Conservation (phyloP, 306 rosid species). For the Gleditsia sinensis region DNA sequence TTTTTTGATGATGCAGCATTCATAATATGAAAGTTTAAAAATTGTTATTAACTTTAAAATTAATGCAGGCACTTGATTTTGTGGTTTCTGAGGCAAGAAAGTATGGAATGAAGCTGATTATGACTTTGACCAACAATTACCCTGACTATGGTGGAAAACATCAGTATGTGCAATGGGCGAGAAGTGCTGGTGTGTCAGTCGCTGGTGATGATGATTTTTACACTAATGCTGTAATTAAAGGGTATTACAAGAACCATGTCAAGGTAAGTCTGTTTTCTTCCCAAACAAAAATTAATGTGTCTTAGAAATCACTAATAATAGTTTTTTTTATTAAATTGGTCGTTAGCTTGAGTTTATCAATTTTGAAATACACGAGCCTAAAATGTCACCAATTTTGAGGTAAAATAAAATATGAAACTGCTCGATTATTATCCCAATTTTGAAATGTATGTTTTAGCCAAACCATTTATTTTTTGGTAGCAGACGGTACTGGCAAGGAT, state of each 20-base stretch:
- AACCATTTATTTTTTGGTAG: too few relatives aligned
- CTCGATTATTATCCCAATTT: too few relatives aligned
- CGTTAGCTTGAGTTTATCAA: too few relatives aligned
- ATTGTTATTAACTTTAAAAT: background rate
- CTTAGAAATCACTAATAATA: background rate
- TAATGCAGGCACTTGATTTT: conserved; percentile 49
- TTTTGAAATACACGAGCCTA: too few relatives aligned
- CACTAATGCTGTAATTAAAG: background rate
- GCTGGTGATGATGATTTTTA: conserved; percentile 22
- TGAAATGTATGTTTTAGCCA: too few relatives aligned
- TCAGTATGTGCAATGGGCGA: conserved; percentile 57
- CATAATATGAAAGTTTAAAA: too few relatives aligned
- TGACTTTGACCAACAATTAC: conserved; percentile 41
- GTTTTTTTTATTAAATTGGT: too few relatives aligned
- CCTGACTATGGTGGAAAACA: conserved; percentile 44
- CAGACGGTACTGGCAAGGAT: conserved; percentile 30
- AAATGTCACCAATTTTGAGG: too few relatives aligned
- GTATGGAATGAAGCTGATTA: conserved; percentile 30
- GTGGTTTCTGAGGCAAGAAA: conserved; percentile 48
- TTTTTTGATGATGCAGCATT: too few relatives aligned
- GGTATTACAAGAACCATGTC: conserved; percentile 30
- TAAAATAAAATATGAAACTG: too few relatives aligned
- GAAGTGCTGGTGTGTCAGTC: conserved; percentile 21
- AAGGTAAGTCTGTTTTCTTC: background rate
- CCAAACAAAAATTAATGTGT: too few relatives aligned